A percentile compares a stretch with the other conserved stretches of the same genome.
Conservation (phyloP, 169 alveolate species). For the Toxoplasma gondii region DNA sequence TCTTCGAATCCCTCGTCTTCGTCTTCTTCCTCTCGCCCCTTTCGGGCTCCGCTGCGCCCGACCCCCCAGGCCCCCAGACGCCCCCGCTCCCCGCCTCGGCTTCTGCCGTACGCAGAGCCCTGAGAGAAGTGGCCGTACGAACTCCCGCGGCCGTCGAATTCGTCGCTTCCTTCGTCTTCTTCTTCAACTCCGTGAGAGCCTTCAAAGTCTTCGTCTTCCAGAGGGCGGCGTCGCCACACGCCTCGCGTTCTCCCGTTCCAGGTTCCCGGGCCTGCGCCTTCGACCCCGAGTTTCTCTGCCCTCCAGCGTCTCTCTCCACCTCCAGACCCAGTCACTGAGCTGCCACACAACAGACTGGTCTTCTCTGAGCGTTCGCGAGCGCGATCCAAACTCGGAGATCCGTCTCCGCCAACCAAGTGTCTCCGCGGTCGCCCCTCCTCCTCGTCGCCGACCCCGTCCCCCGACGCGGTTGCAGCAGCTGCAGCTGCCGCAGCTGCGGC, state of each 20-base stretch:
- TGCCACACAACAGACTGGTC: neutral
- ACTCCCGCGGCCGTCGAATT: neutral
- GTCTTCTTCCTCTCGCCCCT: neutral
- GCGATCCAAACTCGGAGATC: neutral
- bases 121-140: neutral
- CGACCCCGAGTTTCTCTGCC: neutral
- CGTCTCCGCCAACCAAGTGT: neutral
- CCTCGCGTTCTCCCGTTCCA: conserved; percentile 11
- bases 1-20: conserved; percentile 5
- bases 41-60: neutral
- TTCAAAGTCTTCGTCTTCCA: neutral
- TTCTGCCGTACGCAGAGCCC: neutral
- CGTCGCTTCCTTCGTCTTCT: conserved; percentile 1
- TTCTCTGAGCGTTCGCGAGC: neutral
- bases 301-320: neutral
- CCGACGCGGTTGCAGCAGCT: neutral
- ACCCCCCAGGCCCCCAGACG: neutral
- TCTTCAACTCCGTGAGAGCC: neutral
- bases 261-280: neutral
- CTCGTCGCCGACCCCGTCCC: neutral
- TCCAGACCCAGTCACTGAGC: neutral
- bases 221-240: conserved; percentile 6
- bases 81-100: neutral
- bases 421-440: neutral
- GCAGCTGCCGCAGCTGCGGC: conserved; percentile 30